Evolutionary conservation across 1,139 yeast genomes (phyloP), one percentile per base, ranked within the genome.

Genomic region (Sugiyamaella japonica): DNA sequence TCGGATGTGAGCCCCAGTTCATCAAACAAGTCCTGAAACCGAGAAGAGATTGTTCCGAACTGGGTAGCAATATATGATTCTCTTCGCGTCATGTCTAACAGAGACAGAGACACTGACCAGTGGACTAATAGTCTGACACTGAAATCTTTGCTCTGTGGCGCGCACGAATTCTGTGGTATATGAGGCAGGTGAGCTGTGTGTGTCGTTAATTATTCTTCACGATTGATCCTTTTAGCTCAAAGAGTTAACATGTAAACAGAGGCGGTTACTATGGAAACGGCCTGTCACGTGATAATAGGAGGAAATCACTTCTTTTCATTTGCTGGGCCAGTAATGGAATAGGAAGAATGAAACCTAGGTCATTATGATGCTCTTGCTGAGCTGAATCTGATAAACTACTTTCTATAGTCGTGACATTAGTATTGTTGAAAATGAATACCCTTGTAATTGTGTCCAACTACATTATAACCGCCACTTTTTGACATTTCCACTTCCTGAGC

Each of bases 11-110:
- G 57, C 5, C 75, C 75, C 17, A 71, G 57, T 36, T 70, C 74
- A 55, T 70, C 74, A 50, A 67, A 70, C 20, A 71, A 61, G 15
- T 50, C 57, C 51, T 69, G 68, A n/a, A 70, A 62, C 48, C 59
- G 62, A 53, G 54, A 56, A 47, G 64, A 63, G 29, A 69, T 65
- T 16, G 68, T 56, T 16, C 60, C 63, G 20, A 70, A 61, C 56
- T 70, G 73, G 17, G 67, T 57, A 40, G 62, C 58, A 16, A 68
- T 66, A 47, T 65, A 66, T 8, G 71, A 67, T 38, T 63, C 66
- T 32, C 71, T 57, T 38, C 70, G 52, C 46, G 54, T 38, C 48
- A 48, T 44, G 42, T 29, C 34, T 12, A 9, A 5, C 3, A 29
- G 8, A 29, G 3, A 29, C 7, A 5, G n/a, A 29, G 8, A 29